Evolutionary conservation across 73 alveolate genomes (phyloP), one percentile per base, ranked within the genome.

Genomic region (Urostyla sp.): DNA sequence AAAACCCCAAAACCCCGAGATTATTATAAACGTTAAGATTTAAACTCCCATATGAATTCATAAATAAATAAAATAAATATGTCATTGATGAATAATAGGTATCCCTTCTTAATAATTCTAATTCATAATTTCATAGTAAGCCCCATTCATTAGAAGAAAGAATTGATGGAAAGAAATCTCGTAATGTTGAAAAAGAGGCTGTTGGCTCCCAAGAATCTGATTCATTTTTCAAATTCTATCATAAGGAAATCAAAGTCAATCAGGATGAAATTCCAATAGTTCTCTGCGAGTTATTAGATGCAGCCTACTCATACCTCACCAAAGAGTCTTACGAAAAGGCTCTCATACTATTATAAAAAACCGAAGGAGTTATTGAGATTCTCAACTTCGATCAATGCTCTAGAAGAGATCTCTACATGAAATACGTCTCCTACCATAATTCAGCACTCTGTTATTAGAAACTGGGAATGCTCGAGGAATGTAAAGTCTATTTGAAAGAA

Each of bases 221-320:
- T 46, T 69, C 83, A 3, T 69, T 69, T 69, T 31, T 27, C 24
- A 69, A 69, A 32, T 59, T 46, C 48, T 69, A 69, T 40, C 44
- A 69, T 23, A 69, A 69, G 31, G 83, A 69, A 48, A 69, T 69
- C 27, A 69, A 69, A 49, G 83, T 69, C 7, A 69, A 69, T 27
- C 48, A 69, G 54, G 91, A 83, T 20, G 91, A 83, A 37, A 78
- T 83, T 15, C 91, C 91, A 0, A 57, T 55, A 52, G 91, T 83
- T 20, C 58, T 83, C 18, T 83, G 73, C 38, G 91, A 83, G 48
- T 44, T 83, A 20, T 40, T 72, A 18, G 91, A 83, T 23, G 72
- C 84, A 36, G 75, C 91, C 13, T 40, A 49, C 26, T 38, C 69
- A 59, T 83, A 83, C 60, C 69, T 83, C 46, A 58, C 35, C 28